These are phyloP conservation scores for Dianthus caryophyllus DNA, from an alignment of 148 eudicot species.

Conservation along the genomic window DNA sequence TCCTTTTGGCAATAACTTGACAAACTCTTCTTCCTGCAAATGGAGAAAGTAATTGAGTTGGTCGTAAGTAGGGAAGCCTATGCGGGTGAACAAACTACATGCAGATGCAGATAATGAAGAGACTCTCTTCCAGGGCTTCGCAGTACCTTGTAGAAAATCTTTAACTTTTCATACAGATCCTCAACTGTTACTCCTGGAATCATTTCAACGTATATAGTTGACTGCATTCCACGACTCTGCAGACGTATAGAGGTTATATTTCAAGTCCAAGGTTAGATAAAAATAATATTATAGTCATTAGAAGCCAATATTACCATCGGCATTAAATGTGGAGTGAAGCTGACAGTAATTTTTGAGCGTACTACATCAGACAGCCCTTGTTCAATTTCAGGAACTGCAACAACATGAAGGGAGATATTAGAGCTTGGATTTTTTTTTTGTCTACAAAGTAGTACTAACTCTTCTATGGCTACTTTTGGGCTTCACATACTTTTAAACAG, in stretches of 20 bases:
- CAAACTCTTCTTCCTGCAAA: conserved; percentile 78
- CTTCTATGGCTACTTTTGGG: background rate
- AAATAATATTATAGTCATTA: background rate
- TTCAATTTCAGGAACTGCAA: conserved; percentile 92
- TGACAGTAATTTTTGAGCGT: conserved; percentile 58
- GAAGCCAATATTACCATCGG: conserved; percentile 60
- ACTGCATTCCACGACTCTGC: conserved; percentile 98
- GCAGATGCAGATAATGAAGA: background rate
- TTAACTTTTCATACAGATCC: conserved; percentile 58
- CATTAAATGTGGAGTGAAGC: conserved; percentile 98
- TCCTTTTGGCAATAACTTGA: conserved; percentile 51
- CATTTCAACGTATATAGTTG: conserved; percentile 83
- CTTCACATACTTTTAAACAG: conserved; percentile 1
- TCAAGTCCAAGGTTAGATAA: background rate
- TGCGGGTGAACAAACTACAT: too few relatives aligned
- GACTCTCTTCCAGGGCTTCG: background rate
- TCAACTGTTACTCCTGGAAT: conserved; percentile 68
- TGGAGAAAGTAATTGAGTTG: background rate
- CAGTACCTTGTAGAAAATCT: conserved; percentile 57
- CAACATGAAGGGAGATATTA: conserved; percentile 5
- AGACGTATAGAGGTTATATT: conserved; percentile 17
- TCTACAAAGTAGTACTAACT: background rate
- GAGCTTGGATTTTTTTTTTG: background rate
- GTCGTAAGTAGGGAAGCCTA: too few relatives aligned
- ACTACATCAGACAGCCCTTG: conserved; percentile 85